These are phyloP conservation scores for Geotrichum candidum DNA, from an alignment of 1,139 yeast genomes.

Conservation along the genomic window DNA sequence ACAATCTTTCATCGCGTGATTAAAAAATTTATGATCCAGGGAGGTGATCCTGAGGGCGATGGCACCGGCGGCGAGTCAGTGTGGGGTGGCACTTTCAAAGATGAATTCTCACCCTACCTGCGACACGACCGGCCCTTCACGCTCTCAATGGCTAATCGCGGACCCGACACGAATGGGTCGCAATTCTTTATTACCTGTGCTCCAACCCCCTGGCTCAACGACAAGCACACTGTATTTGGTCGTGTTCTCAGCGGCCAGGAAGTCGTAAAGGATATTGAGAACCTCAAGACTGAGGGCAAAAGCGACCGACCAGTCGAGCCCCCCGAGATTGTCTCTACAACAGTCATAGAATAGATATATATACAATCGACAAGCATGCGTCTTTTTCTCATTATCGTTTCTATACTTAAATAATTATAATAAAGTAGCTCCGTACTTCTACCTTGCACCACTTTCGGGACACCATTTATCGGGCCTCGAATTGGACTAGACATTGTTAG, in stretches of 20 bases:
- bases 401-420: slow-evolving; percentile 1
- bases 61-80: slow-evolving; percentile 47
- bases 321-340: slow-evolving; percentile 28
- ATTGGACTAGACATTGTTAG: slow-evolving; percentile 41
- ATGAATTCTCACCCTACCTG: slow-evolving; percentile 40
- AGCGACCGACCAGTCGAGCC: slow-evolving; percentile 35
- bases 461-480: slow-evolving; percentile 51
- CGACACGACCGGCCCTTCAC: slow-evolving; percentile 41
- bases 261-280: slow-evolving; percentile 34
- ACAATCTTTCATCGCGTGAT: slow-evolving; percentile 46
- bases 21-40: slow-evolving; percentile 47
- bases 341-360: slow-evolving; percentile 5
- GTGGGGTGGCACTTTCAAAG: slow-evolving; percentile 41
- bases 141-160: slow-evolving; percentile 59
- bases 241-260: slow-evolving; percentile 42
- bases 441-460: not conserved
- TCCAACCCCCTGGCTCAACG: slow-evolving; percentile 45
- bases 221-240: slow-evolving; percentile 58
- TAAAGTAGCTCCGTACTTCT: not conserved
- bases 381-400: not conserved
- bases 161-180: slow-evolving; percentile 56
- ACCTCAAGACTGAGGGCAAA: slow-evolving; percentile 14
- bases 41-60: slow-evolving; percentile 48
- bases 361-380: not conserved
- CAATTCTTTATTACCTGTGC: slow-evolving; percentile 54